These are phyloP conservation scores for Tubosaeta sp. DNA, from an alignment of 768 basidiomycete genomes.

Conservation along the genomic window DNA sequence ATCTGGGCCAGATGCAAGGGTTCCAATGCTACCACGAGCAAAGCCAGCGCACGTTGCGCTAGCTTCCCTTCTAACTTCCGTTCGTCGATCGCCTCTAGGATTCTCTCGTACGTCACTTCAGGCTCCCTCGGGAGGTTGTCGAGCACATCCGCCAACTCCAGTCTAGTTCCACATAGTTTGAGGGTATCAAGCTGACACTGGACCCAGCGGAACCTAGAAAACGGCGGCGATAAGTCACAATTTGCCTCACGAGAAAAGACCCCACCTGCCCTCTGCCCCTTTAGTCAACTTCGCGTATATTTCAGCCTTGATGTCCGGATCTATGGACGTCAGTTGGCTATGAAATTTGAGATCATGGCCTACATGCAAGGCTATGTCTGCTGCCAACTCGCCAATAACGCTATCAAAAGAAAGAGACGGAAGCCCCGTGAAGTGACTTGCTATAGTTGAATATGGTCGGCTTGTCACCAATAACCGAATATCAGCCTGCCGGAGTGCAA, in stretches of 20 bases:
- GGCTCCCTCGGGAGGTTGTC: neutral
- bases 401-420: neutral
- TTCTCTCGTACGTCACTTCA: conserved; percentile 2
- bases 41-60: neutral
- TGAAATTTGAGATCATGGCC: neutral
- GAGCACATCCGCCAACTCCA: neutral
- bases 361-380: neutral
- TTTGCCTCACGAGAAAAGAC: too few relatives aligned
- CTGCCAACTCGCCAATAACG: neutral
- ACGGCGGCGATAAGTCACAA: neutral
- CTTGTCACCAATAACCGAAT: conserved; percentile 1
- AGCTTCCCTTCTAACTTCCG: neutral
- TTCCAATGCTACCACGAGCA: neutral
- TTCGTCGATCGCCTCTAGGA: neutral
- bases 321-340: neutral
- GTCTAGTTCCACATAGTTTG: neutral
- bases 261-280: conserved; percentile 1
- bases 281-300: neutral
- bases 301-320: neutral
- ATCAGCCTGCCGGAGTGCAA: neutral
- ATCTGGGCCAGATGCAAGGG: neutral
- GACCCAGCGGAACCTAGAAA: conserved; percentile 4
- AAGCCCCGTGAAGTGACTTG: neutral
- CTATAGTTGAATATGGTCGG: neutral
- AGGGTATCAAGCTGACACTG: conserved; percentile 3